Conservation (phyloP, 2,329 filamentous ascomycete species). For the Cordyceps sp. region DNA sequence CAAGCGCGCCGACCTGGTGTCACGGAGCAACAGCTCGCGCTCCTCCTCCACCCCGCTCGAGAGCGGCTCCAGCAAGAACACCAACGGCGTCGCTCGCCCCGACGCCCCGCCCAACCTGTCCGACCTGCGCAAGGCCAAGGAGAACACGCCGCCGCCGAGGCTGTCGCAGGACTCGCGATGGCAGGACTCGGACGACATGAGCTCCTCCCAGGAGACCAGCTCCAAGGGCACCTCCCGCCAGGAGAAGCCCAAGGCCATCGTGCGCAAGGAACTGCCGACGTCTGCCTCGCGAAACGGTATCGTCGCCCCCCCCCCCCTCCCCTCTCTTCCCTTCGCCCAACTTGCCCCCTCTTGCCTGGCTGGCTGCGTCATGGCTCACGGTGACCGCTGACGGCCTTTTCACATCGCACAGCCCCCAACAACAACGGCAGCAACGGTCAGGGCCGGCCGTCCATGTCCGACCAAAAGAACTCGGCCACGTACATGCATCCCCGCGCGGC, state of each 20-base stretch:
- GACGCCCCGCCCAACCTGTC: slow-evolving; percentile 7
- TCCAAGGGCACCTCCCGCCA: slow-evolving; percentile 22
- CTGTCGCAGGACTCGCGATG: slow-evolving; percentile 42
- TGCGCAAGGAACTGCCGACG: slow-evolving; percentile 47
- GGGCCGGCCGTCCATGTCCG: slow-evolving; percentile 7
- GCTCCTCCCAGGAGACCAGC: slow-evolving; percentile 23
- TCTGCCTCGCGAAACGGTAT: slow-evolving; percentile 24
- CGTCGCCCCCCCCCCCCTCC: no score
- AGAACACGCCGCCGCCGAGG: slow-evolving; percentile 21
- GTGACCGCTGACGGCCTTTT: no score
- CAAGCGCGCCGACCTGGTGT: slow-evolving; percentile 27
- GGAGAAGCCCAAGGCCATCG: slow-evolving; percentile 30
- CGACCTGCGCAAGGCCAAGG: slow-evolving; percentile 19
- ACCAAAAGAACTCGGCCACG: slow-evolving; percentile 20
- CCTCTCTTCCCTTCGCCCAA: neutral
- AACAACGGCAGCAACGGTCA: no score
- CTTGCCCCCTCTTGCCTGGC: neutral
- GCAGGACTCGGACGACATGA: slow-evolving; percentile 35
- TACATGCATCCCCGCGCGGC: slow-evolving; percentile 43
- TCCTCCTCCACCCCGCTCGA: slow-evolving; percentile 21
- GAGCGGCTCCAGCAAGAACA: slow-evolving; percentile 14
- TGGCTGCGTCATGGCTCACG: neutral
- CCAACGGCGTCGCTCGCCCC: slow-evolving; percentile 14
- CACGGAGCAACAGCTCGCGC: slow-evolving; percentile 25
- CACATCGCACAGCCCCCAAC: no score